A percentile compares a stretch with the other conserved stretches of the same genome.
phyloP scores from a whole-genome alignment of 2,329 filamentous ascomycete genomes.

The Colletotrichum simmondsii region DNA sequence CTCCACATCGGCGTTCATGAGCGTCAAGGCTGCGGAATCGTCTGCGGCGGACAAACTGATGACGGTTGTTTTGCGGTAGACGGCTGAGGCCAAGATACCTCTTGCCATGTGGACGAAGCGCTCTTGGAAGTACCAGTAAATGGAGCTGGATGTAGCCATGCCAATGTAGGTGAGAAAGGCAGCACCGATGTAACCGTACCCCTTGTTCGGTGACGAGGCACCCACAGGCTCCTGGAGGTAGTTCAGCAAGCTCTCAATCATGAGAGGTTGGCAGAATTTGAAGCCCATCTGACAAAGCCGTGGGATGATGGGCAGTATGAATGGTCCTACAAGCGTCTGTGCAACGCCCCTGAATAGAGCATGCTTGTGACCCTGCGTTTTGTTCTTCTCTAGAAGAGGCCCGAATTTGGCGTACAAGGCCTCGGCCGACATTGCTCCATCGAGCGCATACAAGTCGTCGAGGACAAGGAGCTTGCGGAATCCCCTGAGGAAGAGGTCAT shows the following conservation, averaged over 20 bases:
- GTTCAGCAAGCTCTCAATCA: conserved; percentile 45
- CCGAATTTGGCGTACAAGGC: conserved; percentile 10
- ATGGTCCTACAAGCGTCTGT: conserved; percentile 42
- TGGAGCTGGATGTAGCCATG: conserved; percentile 50
- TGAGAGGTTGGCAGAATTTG: conserved; percentile 52
- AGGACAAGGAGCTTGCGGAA: conserved; percentile 43
- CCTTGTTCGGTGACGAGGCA: conserved; percentile 36
- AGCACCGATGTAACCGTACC: conserved; percentile 56
- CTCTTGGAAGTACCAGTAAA: conserved; percentile 53
- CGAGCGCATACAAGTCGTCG: conserved; percentile 42
- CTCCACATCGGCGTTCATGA: conserved; percentile 61
- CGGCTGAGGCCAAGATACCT: conserved; percentile 43
- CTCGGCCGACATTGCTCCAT: conserved; percentile 13
- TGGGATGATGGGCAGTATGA: conserved; percentile 48
- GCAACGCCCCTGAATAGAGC: conserved; percentile 42
- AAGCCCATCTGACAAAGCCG: conserved; percentile 45
- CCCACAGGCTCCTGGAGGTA: conserved; percentile 41
- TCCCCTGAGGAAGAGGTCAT: conserved; percentile 45
- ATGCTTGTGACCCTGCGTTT: conserved; percentile 30
- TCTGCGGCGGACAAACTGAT: conserved; percentile 45
- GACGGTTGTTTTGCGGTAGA: conserved; percentile 47
- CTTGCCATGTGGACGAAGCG: conserved; percentile 46
- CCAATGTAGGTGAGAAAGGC: conserved; percentile 51
- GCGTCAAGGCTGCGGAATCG: conserved; percentile 54
- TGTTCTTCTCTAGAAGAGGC: conserved; percentile 19